A percentile compares a stretch with the other conserved stretches of the same genome.
phyloP scores from a whole-genome alignment of 2,329 filamentous ascomycete genomes.

The Hypoxylon sp. region DNA sequence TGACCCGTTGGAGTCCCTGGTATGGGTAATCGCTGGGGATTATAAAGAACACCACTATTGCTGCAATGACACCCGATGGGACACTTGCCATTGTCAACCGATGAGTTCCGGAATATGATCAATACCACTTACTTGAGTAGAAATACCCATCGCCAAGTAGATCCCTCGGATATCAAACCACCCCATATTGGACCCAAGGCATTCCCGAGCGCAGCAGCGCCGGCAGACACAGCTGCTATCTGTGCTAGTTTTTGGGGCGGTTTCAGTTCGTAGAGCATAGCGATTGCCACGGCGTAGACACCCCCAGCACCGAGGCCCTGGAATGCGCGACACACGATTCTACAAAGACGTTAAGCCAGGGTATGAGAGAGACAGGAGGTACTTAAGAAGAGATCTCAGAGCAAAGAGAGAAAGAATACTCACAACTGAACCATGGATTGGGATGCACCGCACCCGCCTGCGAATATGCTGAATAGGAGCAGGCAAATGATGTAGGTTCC shows the following conservation, averaged over 20 bases:
- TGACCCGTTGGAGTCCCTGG: too few species aligned
- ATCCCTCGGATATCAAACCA: conserved; percentile 19
- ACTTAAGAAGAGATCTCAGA: too few species aligned
- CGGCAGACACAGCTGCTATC: background rate
- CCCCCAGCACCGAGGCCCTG: too few species aligned
- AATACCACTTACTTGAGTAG: conserved; percentile 26
- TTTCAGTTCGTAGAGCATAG: conserved; percentile 76
- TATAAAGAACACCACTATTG: conserved; percentile 2
- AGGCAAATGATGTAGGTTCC: conserved; percentile 60
- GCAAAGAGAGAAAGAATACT: background rate
- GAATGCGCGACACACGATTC: too few species aligned
- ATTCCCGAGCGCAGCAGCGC: conserved; percentile 15
- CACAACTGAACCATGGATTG: conserved; percentile 72
- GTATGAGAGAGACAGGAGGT: too few species aligned
- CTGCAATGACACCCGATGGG: conserved; percentile 9
- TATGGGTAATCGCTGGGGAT: conserved; percentile 24
- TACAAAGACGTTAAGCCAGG: too few species aligned
- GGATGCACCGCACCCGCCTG: conserved; percentile 71
- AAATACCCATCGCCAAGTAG: conserved; percentile 35
- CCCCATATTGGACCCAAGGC: conserved; percentile 32
- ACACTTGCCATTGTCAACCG: conserved; percentile 11
- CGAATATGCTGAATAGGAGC: conserved; percentile 71
- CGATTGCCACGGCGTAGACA: conserved; percentile 71
- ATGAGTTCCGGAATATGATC: too few species aligned
- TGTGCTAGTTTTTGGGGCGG: conserved; percentile 49